These are phyloP conservation scores for Wickerhamiella allomyrinae DNA, from an alignment of 805 yeast species.

Conservation along the genomic window DNA sequence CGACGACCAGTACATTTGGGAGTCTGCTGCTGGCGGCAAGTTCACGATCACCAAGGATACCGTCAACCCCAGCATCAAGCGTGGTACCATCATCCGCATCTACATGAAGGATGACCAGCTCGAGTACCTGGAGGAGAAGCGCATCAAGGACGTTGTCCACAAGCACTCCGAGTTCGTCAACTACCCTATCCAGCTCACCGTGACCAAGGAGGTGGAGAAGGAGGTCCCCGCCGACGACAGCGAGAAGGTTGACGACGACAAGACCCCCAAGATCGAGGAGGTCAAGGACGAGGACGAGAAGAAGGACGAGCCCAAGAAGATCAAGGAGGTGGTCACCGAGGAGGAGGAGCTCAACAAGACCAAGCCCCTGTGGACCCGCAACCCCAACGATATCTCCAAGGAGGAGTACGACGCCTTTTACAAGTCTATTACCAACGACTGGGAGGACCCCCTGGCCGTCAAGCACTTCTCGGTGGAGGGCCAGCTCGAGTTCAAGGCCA, in stretches of 20 bases:
- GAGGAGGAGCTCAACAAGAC: constrained; percentile 97
- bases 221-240: constrained; percentile 80
- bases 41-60: constrained; percentile 91
- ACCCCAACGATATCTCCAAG: constrained; percentile 92
- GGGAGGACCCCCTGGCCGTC: constrained; percentile 99
- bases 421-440: constrained; percentile 97
- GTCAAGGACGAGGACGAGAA: constrained; percentile 59
- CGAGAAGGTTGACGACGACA: constrained; percentile 41
- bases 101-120: constrained; percentile 98
- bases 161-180: constrained; percentile 98
- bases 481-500: constrained; percentile 98
- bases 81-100: constrained; percentile 93
- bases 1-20: constrained; percentile 99
- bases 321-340: constrained; percentile 88
- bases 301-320: constrained; percentile 70
- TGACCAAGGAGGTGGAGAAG: constrained; percentile 97
- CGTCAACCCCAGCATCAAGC: constrained; percentile 67
- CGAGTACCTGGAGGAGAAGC: constrained; percentile 98
- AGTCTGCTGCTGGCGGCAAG: constrained; percentile 99
- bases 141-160: constrained; percentile 98
- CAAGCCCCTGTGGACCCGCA: constrained; percentile 98
- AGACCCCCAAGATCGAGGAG: constrained; percentile 63
- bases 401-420: constrained; percentile 99
- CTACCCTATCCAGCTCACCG: constrained; percentile 96
- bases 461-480: constrained; percentile 99